Base-by-base conservation (phyloP, 345 rosid species). In the Erysimum cheiranthoides region DNA sequence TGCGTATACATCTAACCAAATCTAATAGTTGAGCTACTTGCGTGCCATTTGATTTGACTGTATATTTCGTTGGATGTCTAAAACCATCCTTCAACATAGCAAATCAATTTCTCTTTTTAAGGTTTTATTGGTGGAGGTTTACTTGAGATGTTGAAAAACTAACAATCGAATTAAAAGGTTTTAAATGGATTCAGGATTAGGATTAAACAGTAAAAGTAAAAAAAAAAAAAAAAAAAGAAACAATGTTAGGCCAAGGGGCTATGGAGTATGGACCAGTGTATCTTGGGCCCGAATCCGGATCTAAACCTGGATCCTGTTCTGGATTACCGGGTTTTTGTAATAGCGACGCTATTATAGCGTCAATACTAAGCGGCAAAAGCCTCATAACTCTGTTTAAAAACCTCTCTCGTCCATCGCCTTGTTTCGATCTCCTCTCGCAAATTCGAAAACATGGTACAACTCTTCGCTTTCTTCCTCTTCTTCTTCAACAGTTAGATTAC, bases 31-130 rank as follows among this genome's bases (percentile, higher is more conserved):
- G n/a, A 6, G 36, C 8, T 25, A 56, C 12, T 30, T 42, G 10
- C 65, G 12, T 66, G 28, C 25, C 50, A 66, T 21, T 34, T 56
- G 11, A 56, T n/a, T 40, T 4, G 30, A 70, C 39, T 49, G 21
- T 34, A 36, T 61, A 13, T 25, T n/a, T 27, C 14, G 60, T 60
- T n/a, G 10, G 50, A 47, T 59, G 12, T 71, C 4, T 21, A 21
- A 21, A 21, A 21, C 25, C 25, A 21, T 21, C 25, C 25, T 21
- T 21, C 25, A 21, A 21, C 25, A 21, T 0, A 21, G 1, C 25
- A 21, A 21, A 21, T 21, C 25, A 21, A 21, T 21, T 21, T 21
- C 25, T 21, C 25, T 21, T 21, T 21, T 21, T 21, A 21, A 21
- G 25, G 1, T 21, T 21, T 21, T 21, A 1, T 21, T 21, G 1